Percentiles rank a stretch among this genome's conserved stretches.
Evolutionary conservation across 768 basidiomycete species (phyloP).

Genomic region (Tephrocybe sp.): DNA sequence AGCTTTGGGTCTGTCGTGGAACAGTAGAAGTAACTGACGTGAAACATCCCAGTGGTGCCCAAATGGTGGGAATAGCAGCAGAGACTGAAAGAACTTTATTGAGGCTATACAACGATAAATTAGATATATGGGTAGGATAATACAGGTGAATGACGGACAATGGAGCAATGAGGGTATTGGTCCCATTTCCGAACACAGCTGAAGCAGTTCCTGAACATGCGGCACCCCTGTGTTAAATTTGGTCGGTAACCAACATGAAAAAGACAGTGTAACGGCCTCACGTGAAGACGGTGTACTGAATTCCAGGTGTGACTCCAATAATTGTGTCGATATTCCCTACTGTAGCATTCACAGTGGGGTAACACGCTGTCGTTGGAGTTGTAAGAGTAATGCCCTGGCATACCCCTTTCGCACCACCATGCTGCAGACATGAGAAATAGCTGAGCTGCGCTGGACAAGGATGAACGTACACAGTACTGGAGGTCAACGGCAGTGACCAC

Average conservation of each 20-base stretch:
- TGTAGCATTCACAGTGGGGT: not conserved
- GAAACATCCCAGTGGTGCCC: constrained; percentile 9
- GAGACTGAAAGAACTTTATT: constrained; percentile 5
- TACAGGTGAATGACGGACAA: not conserved
- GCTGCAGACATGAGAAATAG: not conserved
- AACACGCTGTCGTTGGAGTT: constrained; percentile 2
- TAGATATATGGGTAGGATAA: not conserved
- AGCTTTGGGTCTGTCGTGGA: not conserved
- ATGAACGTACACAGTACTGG: constrained; percentile 7
- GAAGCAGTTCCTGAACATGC: constrained; percentile 5
- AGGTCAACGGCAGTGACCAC: constrained; percentile 8
- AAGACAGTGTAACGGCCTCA: not conserved
- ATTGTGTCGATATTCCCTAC: constrained; percentile 9
- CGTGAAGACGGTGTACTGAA: constrained; percentile 7
- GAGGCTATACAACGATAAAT: not conserved
- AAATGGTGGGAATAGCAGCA: constrained; percentile 1
- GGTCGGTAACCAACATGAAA: not conserved
- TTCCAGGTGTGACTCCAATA: constrained; percentile 8
- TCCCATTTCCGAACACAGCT: constrained; percentile 3
- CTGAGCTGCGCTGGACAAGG: not conserved
- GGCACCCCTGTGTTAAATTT: not conserved
- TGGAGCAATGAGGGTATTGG: constrained; percentile 5
- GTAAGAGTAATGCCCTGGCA: constrained; percentile 7
- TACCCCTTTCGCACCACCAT: constrained; percentile 5
- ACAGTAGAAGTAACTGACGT: constrained; percentile 1